phyloP scores from a whole-genome alignment of 257 asterid genomes.

The Penstemon eatonii region DNA sequence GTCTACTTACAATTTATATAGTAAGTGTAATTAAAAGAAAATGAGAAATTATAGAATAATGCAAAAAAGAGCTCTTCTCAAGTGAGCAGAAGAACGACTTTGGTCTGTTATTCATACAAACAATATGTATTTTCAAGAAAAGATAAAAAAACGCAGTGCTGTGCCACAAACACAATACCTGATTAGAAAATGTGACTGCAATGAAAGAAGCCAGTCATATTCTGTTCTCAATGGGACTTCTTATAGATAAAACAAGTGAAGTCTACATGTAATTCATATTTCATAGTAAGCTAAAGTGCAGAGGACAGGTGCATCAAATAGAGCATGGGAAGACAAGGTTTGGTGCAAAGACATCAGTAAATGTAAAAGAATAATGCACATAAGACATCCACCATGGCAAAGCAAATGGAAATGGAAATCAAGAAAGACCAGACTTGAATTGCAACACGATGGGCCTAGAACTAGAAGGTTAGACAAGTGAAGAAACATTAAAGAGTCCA shows the following conservation, averaged over 20 bases:
- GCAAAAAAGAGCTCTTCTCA: background rate
- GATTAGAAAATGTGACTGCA: background rate
- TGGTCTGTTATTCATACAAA: background rate
- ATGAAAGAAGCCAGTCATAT: background rate
- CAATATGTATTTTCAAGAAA: background rate
- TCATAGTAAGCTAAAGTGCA: background rate
- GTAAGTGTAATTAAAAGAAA: background rate
- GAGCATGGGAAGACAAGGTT: slow-evolving; percentile 15
- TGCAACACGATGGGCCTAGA: slow-evolving; percentile 8
- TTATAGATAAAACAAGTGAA: slow-evolving; percentile 14
- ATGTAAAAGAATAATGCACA: slow-evolving; percentile 12
- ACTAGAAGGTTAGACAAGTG: background rate
- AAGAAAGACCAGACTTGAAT: slow-evolving; percentile 15
- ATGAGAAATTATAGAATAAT: background rate
- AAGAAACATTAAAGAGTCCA: slow-evolving; percentile 26
- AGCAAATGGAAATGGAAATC: slow-evolving; percentile 6
- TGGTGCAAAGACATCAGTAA: background rate
- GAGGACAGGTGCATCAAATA: slow-evolving; percentile 3
- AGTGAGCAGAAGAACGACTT: background rate
- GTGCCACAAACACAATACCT: background rate
- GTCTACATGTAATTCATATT: slow-evolving; percentile 9
- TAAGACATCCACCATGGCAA: slow-evolving; percentile 13
- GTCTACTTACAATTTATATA: background rate
- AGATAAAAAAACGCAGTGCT: slow-evolving; percentile 8
- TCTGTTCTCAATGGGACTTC: background rate